Base-by-base conservation (phyloP, 2,329 filamentous ascomycete species). In the Penicillium digitatum region DNA sequence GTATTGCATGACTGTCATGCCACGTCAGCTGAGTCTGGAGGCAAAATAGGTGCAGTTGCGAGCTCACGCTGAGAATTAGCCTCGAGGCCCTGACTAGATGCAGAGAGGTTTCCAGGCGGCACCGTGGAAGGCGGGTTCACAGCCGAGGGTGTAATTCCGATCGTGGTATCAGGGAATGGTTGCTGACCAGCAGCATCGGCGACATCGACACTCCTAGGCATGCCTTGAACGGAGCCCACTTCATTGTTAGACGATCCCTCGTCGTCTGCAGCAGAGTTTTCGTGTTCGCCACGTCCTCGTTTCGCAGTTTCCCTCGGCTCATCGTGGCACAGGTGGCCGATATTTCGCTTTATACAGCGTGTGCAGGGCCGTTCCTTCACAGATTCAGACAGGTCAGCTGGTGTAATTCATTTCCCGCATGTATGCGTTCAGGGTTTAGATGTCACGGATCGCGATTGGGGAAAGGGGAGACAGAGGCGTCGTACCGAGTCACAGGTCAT, bases 251-350 rank as follows among this genome's bases (percentile, higher is more conserved):
- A 70, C 46, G 69, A 68, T 55, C 61, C 82, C 62, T 84, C 81
- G 69, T 88, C 85, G 66, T 88, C 85, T 54, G 81, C 79, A 40
- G 78, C 76, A 49, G 83, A 79, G 57, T 80, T 76, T 58, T 79
- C 81, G 60, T 79, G 78, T 64, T 84, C 79, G 70, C 79, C 82
- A 77, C 93, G 96, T 66, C 82, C 77, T 76, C 92, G 93, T 76
- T 94, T 95, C 57, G 87, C 84, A 64, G 86, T 80, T 69, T 99
- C 93, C 74, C 93, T 87, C 64, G 92, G 93, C 76, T 97, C 94
- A 76, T 99, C 94, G 78, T 96, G 94, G 76, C 94, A 99, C 63
- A 99, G 82, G 76, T 99, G 94, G 68, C 93, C 94, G 74, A 99
- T 99, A 78, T 96, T 96, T 70, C 94, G 87, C 79, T 97, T 99